Evolutionary conservation across 169 alveolate species (phyloP).

Genomic region (Besnoitia besnoiti): DNA sequence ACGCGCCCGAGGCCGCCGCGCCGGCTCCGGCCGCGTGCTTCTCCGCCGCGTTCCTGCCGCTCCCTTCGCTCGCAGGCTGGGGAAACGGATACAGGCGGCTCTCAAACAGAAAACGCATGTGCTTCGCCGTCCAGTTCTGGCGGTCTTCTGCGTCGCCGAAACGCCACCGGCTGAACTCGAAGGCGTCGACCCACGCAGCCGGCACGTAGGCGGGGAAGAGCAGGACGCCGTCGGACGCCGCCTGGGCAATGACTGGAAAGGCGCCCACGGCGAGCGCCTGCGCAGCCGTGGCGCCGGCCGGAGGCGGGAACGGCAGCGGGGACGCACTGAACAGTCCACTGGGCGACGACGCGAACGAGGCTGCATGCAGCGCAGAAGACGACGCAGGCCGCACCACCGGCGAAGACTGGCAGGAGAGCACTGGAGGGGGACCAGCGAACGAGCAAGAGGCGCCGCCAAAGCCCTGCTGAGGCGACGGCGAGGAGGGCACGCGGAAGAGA

Average conservation of each 20-base stretch:
- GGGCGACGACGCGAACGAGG: too few species aligned
- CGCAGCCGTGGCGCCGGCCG: not conserved
- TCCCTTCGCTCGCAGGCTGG: slow-evolving; percentile 24
- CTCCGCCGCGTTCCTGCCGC: not conserved
- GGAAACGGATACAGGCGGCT: not conserved
- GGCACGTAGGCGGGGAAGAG: slow-evolving; percentile 10
- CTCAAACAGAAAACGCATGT: not conserved
- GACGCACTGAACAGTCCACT: too few species aligned
- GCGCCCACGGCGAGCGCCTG: not conserved
- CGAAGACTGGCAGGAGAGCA: too few species aligned
- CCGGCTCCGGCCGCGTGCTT: too few species aligned
- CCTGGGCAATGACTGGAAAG: not conserved
- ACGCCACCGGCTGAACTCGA: not conserved
- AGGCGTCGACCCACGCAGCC: not conserved
- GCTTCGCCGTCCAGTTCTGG: not conserved
- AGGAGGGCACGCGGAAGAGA: too few species aligned
- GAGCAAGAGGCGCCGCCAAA: too few species aligned
- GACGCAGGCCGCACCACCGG: not conserved
- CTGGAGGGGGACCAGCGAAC: too few species aligned
- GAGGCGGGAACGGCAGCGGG: not conserved
- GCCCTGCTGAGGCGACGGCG: too few species aligned
- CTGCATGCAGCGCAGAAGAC: too few species aligned
- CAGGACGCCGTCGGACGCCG: not conserved
- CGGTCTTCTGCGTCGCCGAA: slow-evolving; percentile 20
- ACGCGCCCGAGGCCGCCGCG: not conserved